Base-by-base conservation (phyloP, 1,284 basidiomycete species). In the Boletus calvinii region DNA sequence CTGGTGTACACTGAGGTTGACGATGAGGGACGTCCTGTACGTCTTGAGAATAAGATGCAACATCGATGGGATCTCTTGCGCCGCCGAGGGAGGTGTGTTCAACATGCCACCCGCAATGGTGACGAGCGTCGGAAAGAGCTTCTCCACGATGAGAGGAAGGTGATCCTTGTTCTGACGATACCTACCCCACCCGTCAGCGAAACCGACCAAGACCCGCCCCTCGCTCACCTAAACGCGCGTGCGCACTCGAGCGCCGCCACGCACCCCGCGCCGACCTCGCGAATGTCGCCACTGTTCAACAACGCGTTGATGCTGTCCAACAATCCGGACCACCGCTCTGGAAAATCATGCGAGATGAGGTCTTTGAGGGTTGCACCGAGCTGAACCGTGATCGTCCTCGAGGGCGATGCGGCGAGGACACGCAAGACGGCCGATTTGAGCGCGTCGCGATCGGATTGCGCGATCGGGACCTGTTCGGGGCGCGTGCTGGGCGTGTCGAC, bases 1-100 rank as follows among this genome's bases (percentile, higher is more conserved):
- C 58, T 92, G 91, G 59, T 91, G 87, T 8, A 67, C 54, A 53
- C 82, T 85, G 13, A 94, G 76, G 47, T 85, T 79, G 44, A 89
- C 76, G 29, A 86, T 77, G 64, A 91, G 88, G 45, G 84, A 87
- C 1, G 84, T 86, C 63, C 84, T 87, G 75, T 94, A 94, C 0
- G 88, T 79, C 64, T 94, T 93, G 55, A 92, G 75, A 54, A 93
- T 88, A 46, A 90, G 76, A 62, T 92, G 89, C 29, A 93, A 75
- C 74, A 93, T 85, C 6, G 82, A 77, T 1, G 88, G 89, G 37
- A 87, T 84, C 55, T 90, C 87, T 41, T 83, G 79, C 13, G 80
- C 75, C 0, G 80, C 47, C 31, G 76, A 75, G 1, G 84, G 80
- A 2, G 84, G 80, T 4, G 82, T 77, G 37, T 79, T 74, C 44